A percentile compares a stretch with the other conserved stretches of the same genome.
These are phyloP conservation scores for Viola odorata DNA, from an alignment of 345 rosid species.

Conservation along the genomic window DNA sequence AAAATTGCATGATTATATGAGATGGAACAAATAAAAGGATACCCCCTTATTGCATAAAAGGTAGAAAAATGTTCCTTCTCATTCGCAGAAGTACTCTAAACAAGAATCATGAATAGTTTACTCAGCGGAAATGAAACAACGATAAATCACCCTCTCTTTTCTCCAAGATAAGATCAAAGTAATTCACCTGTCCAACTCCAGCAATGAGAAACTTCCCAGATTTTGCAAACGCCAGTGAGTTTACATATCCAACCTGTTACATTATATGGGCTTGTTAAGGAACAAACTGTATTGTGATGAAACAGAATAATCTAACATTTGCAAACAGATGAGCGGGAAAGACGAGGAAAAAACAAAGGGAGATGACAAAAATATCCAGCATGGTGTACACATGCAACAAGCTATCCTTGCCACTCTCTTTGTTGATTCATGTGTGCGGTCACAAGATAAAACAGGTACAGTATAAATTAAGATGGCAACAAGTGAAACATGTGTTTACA, in stretches of 20 bases:
- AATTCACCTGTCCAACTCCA: conserved; percentile 80
- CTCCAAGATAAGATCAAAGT: not conserved
- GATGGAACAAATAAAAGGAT: too few species aligned
- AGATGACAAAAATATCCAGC: not conserved
- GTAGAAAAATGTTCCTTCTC: too few species aligned
- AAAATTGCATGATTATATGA: too few species aligned
- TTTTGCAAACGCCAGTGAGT: conserved; percentile 83
- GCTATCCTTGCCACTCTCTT: not conserved
- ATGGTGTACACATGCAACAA: not conserved
- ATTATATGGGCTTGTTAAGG: conserved; percentile 12
- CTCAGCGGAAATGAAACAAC: too few species aligned
- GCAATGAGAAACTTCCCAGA: conserved; percentile 82
- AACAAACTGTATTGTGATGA: not conserved
- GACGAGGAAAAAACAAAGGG: not conserved
- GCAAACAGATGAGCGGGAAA: not conserved
- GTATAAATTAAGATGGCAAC: not conserved
- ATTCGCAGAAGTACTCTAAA: too few species aligned
- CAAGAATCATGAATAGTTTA: too few species aligned
- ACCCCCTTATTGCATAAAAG: too few species aligned
- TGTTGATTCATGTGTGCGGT: not conserved
- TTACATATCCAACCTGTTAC: conserved; percentile 80
- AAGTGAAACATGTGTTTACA: not conserved
- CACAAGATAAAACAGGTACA: not conserved
- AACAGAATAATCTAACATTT: not conserved
- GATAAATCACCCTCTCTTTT: too few species aligned